phyloP scores from a whole-genome alignment of 2,329 filamentous ascomycete species.

The Fusarium buharicum region DNA sequence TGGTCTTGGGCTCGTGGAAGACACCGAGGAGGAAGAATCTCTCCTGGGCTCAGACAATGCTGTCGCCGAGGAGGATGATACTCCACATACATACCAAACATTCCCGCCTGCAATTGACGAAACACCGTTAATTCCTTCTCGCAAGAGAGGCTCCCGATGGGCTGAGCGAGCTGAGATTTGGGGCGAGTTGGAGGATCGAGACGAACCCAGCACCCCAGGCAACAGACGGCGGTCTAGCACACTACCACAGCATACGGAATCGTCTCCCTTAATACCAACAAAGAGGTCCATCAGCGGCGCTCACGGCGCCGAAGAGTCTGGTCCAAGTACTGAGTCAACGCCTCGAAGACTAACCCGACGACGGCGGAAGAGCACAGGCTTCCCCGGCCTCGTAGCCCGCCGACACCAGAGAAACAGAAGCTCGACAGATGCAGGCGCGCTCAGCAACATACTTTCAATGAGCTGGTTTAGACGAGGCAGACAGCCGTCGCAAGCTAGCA shows the following conservation, averaged over 20 bases:
- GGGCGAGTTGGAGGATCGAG: constrained; percentile 85
- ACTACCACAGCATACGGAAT: constrained; percentile 56
- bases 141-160: constrained; percentile 64
- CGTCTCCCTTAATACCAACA: constrained; percentile 53
- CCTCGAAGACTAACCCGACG: constrained; percentile 53
- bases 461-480: constrained; percentile 61
- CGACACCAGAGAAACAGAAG: constrained; percentile 54
- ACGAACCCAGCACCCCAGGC: constrained; percentile 55
- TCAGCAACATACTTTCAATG: constrained; percentile 64
- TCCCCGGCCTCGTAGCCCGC: constrained; percentile 69
- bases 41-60: constrained; percentile 61
- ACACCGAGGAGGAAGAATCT: constrained; percentile 68
- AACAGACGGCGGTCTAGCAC: constrained; percentile 61
- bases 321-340: constrained; percentile 47
- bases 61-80: constrained; percentile 55
- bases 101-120: constrained; percentile 56
- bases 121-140: constrained; percentile 53
- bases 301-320: constrained; percentile 42
- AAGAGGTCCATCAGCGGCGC: constrained; percentile 49
- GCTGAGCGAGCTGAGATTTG: constrained; percentile 83
- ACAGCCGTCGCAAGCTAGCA: constrained; percentile 38
- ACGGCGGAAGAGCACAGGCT: constrained; percentile 68
- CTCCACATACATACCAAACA: constrained; percentile 57
- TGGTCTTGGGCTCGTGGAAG: constrained; percentile 82
- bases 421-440: constrained; percentile 59